phyloP scores from a whole-genome alignment of 495 filamentous ascomycete genomes.

The Penicillium daleae region DNA sequence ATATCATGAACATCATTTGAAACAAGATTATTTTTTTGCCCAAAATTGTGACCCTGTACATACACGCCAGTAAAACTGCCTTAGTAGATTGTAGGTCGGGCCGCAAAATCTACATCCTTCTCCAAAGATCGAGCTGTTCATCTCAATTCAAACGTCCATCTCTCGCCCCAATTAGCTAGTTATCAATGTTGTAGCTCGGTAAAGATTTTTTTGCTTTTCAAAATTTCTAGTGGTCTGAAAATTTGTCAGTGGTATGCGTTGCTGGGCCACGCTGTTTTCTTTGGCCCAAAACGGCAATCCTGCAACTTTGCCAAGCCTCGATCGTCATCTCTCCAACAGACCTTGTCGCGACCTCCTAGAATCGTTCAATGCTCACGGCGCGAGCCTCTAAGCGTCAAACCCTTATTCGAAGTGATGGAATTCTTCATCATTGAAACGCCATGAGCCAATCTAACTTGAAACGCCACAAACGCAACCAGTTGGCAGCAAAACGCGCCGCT shows the following conservation, averaged over 20 bases:
- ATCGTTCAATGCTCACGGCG: background rate
- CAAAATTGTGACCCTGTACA: background rate
- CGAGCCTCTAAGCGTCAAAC: background rate
- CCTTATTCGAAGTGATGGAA: background rate
- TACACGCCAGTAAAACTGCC: background rate
- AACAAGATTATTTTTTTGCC: background rate
- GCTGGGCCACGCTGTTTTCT: slow-evolving; percentile 37
- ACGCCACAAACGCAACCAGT: slow-evolving; percentile 7
- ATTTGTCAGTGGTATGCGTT: slow-evolving; percentile 33
- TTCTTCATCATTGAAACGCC: background rate
- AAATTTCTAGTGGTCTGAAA: background rate
- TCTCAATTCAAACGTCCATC: background rate
- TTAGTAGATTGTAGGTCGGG: background rate
- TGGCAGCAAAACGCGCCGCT: slow-evolving; percentile 11
- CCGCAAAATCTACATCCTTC: background rate
- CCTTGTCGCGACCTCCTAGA: slow-evolving; percentile 4
- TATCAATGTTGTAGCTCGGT: background rate
- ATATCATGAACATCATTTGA: background rate
- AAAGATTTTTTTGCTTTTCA: background rate
- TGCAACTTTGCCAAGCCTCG: slow-evolving; percentile 46
- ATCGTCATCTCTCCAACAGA: slow-evolving; percentile 20
- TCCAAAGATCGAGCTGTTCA: background rate
- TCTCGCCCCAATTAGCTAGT: background rate
- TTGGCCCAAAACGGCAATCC: slow-evolving; percentile 39
- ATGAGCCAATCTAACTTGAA: background rate